Evolutionary conservation across 345 rosid species (phyloP), one percentile per base, ranked within the genome.

Genomic region (Salix purpurea): DNA sequence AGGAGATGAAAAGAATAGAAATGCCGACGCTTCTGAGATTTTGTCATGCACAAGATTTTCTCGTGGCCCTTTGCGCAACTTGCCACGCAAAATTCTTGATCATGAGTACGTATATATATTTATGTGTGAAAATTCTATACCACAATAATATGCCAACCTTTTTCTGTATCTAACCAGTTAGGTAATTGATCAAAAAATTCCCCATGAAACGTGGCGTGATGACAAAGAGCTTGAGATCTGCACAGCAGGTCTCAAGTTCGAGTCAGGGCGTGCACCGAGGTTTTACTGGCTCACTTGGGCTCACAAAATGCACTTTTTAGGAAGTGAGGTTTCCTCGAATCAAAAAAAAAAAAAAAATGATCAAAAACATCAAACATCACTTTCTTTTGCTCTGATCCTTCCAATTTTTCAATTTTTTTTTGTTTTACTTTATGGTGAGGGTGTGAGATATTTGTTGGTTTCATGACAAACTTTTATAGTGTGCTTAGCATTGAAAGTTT

Each of bases 1-100:
- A 86, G 96, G 99, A 4, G 93, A 93, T 72, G 97, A 90, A 78
- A 65, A 90, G 26, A 80, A 91, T 75, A 89, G 99, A 70, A 96
- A 96, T 80, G 85, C 87, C 12, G 97, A 96, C 40, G 98, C 92
- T n/a, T 28, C 86, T 1, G 96, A 93, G 73, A 96, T 96, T 74
- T 81, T 96, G 26, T 91, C 84, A 83, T 91, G 84, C 80, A 96
- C 98, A 66, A 93, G 83, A 68, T 96, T 96, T 82, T 86, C 84
- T 34, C 84, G 81, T 78, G 64, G 64, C 24, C 64, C 64, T 23
- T 23, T 10, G 64, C 64, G 64, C 28, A 58, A 58, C 23, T 58
- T 58, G 64, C 80, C 91, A 4, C 72, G 70, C 50, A 83, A 81
- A 78, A 79, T 75, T 77, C 82, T 72, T 24, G 92, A 92, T 69